Evolutionary conservation across 2,329 filamentous ascomycete species (phyloP), one percentile per base, ranked within the genome.

Genomic region (Periconia sp.): DNA sequence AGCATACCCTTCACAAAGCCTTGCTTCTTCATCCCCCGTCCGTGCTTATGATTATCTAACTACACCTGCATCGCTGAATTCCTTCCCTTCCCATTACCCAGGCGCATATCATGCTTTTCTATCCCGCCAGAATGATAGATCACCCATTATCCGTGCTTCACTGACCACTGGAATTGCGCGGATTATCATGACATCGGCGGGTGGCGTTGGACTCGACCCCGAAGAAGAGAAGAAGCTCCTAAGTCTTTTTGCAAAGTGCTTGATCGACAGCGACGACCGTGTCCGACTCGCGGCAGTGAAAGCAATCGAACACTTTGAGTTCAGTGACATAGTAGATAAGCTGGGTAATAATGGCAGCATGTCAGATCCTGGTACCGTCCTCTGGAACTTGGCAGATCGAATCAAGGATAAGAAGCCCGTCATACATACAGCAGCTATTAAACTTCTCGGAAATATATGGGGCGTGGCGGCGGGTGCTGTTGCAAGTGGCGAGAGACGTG

Each of bases 381-480:
- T 99, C 15, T 85, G 83, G 50, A 91, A 88, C 58, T 82, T 99
- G 23, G 90, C 91, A 27, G 92, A 97, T 68, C 85, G 94, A 59
- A 91, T 91, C 60, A 91, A 92, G 63, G 95, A 99, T 75, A 88
- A 88, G 57, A 93, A 89, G 70, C 84, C 87, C 14, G 80, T 84
- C 41, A 90, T 99, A 11, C 89, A 93, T 53, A 86, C 90, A 40
- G 91, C 93, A 63, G 92, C 91, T 20, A 96, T 96, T 84, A 88
- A 86, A 47, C 81, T 95, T 9, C 79, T 97, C 1, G 90, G 85
- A 11, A 90, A 87, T 57, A 86, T 97, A 27, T 99, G 94, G 94
- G 92, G 91, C n/a, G 92, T 95, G 17, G 93, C 91, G 13, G 85
- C 88, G 17, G 90, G 91, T 17, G 92, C 96, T 64, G 89, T 99